Evolutionary conservation across 495 filamentous ascomycete species (phyloP).

Genomic region (Chaetomium tenue): DNA sequence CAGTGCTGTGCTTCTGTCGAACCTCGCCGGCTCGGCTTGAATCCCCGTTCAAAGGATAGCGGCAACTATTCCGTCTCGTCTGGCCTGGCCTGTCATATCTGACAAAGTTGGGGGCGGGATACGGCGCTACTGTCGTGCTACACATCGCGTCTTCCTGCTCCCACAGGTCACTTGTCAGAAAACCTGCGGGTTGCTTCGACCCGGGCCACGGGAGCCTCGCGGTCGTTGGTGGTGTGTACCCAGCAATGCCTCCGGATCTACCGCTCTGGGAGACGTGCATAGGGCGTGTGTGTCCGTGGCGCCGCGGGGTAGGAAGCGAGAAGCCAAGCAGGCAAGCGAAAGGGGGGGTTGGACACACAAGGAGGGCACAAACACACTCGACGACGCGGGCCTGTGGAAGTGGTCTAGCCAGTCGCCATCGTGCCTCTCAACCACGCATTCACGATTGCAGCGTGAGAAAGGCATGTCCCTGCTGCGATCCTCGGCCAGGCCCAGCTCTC

Average conservation of each 20-base stretch:
- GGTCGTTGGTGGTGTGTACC: not conserved
- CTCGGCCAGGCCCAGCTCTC: not conserved
- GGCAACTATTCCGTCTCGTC: no score
- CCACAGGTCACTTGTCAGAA: not conserved
- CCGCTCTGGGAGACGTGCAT: not conserved
- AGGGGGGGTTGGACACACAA: not conserved
- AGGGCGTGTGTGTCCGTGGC: not conserved
- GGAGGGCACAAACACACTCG: no score
- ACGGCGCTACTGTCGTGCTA: not conserved
- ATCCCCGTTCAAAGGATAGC: not conserved
- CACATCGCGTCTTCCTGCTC: not conserved
- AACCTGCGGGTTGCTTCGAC: not conserved
- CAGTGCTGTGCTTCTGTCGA: no score
- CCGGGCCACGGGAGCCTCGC: not conserved
- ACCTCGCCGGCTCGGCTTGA: no score
- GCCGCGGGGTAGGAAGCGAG: constrained; percentile 1
- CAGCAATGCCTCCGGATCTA: not conserved
- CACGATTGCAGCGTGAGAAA: not conserved
- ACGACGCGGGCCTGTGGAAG: no score
- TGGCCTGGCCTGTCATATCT: not conserved
- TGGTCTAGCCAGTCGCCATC: not conserved
- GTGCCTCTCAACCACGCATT: not conserved
- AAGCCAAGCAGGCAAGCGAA: not conserved
- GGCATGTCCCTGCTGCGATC: not conserved
- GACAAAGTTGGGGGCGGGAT: not conserved